Percentiles rank a stretch among this genome's conserved stretches.
Conservation (phyloP, 2,329 filamentous ascomycete genomes). For the Aspergillus clavatus region DNA sequence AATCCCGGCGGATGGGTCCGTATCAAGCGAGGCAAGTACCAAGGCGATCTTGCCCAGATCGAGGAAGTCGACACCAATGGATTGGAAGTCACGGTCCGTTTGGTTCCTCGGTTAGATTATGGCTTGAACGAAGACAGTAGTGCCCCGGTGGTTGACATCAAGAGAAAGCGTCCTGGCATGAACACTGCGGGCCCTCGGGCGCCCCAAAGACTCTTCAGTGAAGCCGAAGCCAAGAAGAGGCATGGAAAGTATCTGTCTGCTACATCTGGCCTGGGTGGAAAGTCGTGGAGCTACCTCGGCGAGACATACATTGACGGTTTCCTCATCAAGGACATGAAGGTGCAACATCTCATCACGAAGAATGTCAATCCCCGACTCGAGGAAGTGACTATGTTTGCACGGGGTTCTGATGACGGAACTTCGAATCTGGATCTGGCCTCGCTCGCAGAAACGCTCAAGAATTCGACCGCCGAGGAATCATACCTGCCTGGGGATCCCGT, state of each 20-base stretch:
- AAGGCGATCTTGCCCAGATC: slow-evolving; percentile 85
- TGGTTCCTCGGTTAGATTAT: slow-evolving; percentile 90
- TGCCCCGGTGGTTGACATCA: slow-evolving; percentile 54
- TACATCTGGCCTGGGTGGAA: slow-evolving; percentile 52
- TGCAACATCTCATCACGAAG: slow-evolving; percentile 77
- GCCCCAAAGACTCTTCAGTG: slow-evolving; percentile 86
- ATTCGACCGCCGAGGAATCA: slow-evolving; percentile 71
- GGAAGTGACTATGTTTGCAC: slow-evolving; percentile 91
- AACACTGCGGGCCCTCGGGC: slow-evolving; percentile 62
- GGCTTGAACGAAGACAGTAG: slow-evolving; percentile 74
- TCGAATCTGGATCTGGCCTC: slow-evolving; percentile 91
- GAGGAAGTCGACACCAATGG: slow-evolving; percentile 91
- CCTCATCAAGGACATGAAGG: slow-evolving; percentile 87
- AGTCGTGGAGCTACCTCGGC: slow-evolving; percentile 76
- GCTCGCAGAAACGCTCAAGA: slow-evolving; percentile 82
- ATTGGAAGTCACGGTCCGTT: slow-evolving; percentile 76
- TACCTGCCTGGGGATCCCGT: slow-evolving; percentile 95
- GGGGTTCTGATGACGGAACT: slow-evolving; percentile 82
- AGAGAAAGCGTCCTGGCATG: slow-evolving; percentile 68
- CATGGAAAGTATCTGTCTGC: slow-evolving; percentile 61
- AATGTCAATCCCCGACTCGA: slow-evolving; percentile 91
- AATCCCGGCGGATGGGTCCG: slow-evolving; percentile 90
- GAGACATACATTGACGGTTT: slow-evolving; percentile 93
- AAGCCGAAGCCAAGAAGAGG: slow-evolving; percentile 84
- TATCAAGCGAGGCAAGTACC: slow-evolving; percentile 75